Evolutionary conservation across 805 yeast genomes (phyloP).

Genomic region (Nakazawaea anatomiae): DNA sequence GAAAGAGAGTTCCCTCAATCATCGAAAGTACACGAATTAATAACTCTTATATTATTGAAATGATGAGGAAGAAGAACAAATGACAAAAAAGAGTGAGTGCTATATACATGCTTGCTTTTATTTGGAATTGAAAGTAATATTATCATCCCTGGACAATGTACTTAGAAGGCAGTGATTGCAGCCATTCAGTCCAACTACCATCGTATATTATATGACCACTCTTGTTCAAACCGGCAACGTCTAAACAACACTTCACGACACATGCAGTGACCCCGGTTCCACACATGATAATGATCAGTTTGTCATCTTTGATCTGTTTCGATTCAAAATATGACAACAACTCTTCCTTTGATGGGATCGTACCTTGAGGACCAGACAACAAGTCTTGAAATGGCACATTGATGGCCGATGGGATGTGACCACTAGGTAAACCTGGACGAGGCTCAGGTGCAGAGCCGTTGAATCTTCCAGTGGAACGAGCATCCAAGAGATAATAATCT

Average conservation of each 20-base stretch:
- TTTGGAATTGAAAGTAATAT: no score
- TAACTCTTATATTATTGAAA: no score
- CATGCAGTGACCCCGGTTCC: slow-evolving; percentile 98
- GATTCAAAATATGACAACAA: slow-evolving; percentile 41
- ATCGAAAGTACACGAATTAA: no score
- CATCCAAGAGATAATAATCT: slow-evolving; percentile 64
- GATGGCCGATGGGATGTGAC: slow-evolving; percentile 80
- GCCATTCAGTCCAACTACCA: slow-evolving; percentile 91
- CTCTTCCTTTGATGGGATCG: slow-evolving; percentile 41
- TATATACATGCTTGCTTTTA: no score
- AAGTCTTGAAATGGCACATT: slow-evolving; percentile 72
- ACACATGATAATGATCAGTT: slow-evolving; percentile 82
- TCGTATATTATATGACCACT: slow-evolving; percentile 61
- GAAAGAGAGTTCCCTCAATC: no score
- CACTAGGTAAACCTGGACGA: slow-evolving; percentile 79
- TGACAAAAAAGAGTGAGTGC: no score
- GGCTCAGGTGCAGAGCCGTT: slow-evolving; percentile 84
- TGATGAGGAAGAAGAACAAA: no score
- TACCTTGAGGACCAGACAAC: slow-evolving; percentile 36
- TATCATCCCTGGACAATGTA: slow-evolving; percentile 39
- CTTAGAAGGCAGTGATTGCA: slow-evolving; percentile 58
- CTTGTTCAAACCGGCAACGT: slow-evolving; percentile 40
- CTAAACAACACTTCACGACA: slow-evolving; percentile 71
- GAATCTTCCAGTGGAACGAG: slow-evolving; percentile 71
- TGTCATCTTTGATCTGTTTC: slow-evolving; percentile 32